A percentile compares a stretch with the other conserved stretches of the same genome.
Evolutionary conservation across 2,329 filamentous ascomycete genomes (phyloP).

Genomic region (Orbilia oligospora): DNA sequence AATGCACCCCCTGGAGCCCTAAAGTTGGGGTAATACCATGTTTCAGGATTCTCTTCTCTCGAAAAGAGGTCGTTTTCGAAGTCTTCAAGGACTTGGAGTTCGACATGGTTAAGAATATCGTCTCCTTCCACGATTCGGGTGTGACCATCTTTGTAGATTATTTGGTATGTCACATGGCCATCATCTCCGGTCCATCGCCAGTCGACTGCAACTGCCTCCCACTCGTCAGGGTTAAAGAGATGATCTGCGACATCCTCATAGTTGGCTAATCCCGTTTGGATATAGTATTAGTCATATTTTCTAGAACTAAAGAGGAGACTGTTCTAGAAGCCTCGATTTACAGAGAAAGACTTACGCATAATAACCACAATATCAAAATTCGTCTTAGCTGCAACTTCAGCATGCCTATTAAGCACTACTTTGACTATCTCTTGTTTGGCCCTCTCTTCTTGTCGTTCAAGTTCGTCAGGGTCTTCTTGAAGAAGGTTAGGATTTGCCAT

Average conservation of each 20-base stretch:
- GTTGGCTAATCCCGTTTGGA: constrained; percentile 17
- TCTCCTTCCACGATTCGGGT: constrained; percentile 28
- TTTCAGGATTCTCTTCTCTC: constrained; percentile 55
- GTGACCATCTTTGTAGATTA: constrained; percentile 57
- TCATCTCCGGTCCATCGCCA: constrained; percentile 47
- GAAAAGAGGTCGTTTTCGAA: constrained; percentile 51
- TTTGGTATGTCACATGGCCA: constrained; percentile 39
- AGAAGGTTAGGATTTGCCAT: constrained; percentile 40
- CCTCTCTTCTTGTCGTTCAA: constrained; percentile 45
- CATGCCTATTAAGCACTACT: constrained; percentile 15
- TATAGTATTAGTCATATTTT: not conserved
- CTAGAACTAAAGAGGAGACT: not conserved
- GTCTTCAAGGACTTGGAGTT: constrained; percentile 43
- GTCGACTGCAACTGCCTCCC: constrained; percentile 48
- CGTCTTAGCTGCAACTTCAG: constrained; percentile 17
- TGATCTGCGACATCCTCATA: constrained; percentile 50
- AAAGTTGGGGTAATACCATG: constrained; percentile 52
- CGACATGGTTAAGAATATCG: constrained; percentile 33
- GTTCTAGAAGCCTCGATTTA: not conserved
- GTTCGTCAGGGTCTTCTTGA: constrained; percentile 34
- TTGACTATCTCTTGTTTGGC: constrained; percentile 32
- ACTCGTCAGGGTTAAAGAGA: constrained; percentile 54
- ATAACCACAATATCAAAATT: constrained; percentile 55
- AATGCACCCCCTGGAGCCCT: constrained; percentile 50
- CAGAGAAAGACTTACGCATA: constrained; percentile 28